These are phyloP conservation scores for Saccharomycopsis fodiens DNA, from an alignment of 805 yeast species.

Conservation along the genomic window DNA sequence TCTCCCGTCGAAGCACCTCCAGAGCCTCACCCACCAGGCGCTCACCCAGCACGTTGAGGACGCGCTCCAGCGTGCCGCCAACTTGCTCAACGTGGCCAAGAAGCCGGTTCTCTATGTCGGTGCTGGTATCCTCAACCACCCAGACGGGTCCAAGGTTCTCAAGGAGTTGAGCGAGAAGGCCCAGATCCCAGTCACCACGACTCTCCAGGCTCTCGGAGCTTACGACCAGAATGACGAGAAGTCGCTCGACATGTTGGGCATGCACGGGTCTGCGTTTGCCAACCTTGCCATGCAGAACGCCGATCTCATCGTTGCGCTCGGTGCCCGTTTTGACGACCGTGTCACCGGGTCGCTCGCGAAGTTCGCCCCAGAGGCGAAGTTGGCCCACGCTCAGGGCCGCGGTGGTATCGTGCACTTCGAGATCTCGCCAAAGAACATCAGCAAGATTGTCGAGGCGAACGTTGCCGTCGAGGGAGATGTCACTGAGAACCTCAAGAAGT, in stretches of 20 bases:
- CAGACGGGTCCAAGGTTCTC: conserved; percentile 70
- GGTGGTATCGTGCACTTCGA: conserved; percentile 98
- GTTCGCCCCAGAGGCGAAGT: conserved; percentile 90
- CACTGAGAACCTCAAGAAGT: conserved; percentile 60
- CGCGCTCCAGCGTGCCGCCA: conserved; percentile 71
- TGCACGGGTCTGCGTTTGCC: conserved; percentile 97
- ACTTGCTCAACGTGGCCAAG: conserved; percentile 71
- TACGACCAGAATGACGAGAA: conserved; percentile 88
- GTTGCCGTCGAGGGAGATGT: conserved; percentile 98
- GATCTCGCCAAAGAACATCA: conserved; percentile 92
- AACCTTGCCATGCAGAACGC: conserved; percentile 91
- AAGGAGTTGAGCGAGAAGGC: conserved; percentile 87
- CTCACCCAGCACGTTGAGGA: conserved; percentile 68
- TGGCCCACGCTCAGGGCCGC: conserved; percentile 78
- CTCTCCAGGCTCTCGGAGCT: conserved; percentile 89
- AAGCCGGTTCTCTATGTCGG: conserved; percentile 89
- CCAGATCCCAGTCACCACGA: conserved; percentile 91
- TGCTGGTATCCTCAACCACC: conserved; percentile 75
- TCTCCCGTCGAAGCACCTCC: conserved; percentile 63
- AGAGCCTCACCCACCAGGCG: conserved; percentile 60
- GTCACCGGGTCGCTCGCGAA: conserved; percentile 81
- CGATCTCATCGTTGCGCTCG: conserved; percentile 87
- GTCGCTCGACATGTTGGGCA: conserved; percentile 93
- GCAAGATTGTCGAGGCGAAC: conserved; percentile 93
- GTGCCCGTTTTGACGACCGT: conserved; percentile 98